Evolutionary conservation across 208 protist genomes (phyloP), one percentile per base, ranked within the genome.

Genomic region (Angomonas desouzai): DNA sequence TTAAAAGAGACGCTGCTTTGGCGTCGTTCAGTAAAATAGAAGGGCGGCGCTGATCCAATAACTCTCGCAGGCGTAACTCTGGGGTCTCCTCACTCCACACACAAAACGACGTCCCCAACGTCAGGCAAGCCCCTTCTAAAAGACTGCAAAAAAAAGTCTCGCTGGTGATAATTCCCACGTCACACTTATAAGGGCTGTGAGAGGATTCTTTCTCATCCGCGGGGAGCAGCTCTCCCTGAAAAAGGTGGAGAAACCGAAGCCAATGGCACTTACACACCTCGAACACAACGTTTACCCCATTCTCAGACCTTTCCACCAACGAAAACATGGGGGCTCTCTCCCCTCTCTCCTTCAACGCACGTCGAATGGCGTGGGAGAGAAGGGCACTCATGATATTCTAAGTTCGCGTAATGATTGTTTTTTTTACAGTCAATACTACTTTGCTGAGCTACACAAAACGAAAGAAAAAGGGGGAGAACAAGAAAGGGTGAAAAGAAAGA

Each of bases 141-240:
- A 89, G 18, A 40, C 77, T 77, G 22, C 66, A 43, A 51, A 72
- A 68, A 55, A 84, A 87, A 0, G 72, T 75, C 29, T 87, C 81
- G 22, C 20, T 38, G 33, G 69, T 75, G 49, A 74, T 51, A 13
- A 86, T 2, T 0, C 62, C 76, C 30, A 86, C 73, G 40, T 79
- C 72, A 28, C 79, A 81, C 3, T 33, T 45, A 40, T 40, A 40
- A 40, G 36, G 6, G 45, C 6, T 6, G 45, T 27, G 6, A 9
- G 45, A 23, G 45, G 45, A 23, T 23, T 51, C 45, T 13, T 16
- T 51, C 45, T 51, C 45, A 23, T 16, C n/a, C 13, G 9, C 36
- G 13, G 9, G 13, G 36, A 13, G 36, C 36, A 51, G 10, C 20
- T 13, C 45, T 16, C n/a, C 20, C 20, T 51, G 18, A 3, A 51